phyloP scores from a whole-genome alignment of 2,329 filamentous ascomycete species.

The Cercospora sp. region DNA sequence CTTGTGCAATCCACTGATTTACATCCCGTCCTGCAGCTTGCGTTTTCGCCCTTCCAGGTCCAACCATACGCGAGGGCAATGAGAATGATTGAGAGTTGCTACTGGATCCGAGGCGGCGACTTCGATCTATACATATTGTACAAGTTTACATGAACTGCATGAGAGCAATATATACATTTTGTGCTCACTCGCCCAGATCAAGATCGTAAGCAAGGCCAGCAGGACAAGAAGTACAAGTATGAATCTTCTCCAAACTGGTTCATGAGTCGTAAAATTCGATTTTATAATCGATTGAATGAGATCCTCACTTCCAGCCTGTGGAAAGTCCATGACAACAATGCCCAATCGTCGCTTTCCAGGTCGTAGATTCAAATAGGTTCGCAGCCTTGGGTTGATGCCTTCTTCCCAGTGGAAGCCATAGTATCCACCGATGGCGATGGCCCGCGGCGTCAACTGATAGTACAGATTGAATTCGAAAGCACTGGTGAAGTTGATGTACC shows the following conservation, averaged over 20 bases:
- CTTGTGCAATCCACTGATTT: neutral
- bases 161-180: neutral
- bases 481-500: conserved; percentile 50
- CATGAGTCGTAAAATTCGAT: conserved; percentile 40
- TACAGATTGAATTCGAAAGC: conserved; percentile 47
- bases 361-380: conserved; percentile 35
- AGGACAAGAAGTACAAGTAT: neutral
- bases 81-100: neutral
- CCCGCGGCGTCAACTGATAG: conserved; percentile 37
- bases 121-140: neutral
- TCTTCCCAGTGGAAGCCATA: conserved; percentile 46
- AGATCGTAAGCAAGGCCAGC: neutral
- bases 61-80: neutral
- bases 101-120: neutral
- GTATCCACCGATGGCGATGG: conserved; percentile 49
- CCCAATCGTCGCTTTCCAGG: conserved; percentile 37
- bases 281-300: conserved; percentile 45
- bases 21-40: neutral
- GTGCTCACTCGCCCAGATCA: conserved; percentile 57
- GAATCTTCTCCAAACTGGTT: neutral
- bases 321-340: conserved; percentile 42
- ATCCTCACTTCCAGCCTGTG: conserved; percentile 42
- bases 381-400: conserved; percentile 47
- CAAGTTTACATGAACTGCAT: neutral
- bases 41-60: neutral